These are phyloP conservation scores for Backusella luteola DNA, from an alignment of 192 early-diverging fungal species.

Conservation along the genomic window DNA sequence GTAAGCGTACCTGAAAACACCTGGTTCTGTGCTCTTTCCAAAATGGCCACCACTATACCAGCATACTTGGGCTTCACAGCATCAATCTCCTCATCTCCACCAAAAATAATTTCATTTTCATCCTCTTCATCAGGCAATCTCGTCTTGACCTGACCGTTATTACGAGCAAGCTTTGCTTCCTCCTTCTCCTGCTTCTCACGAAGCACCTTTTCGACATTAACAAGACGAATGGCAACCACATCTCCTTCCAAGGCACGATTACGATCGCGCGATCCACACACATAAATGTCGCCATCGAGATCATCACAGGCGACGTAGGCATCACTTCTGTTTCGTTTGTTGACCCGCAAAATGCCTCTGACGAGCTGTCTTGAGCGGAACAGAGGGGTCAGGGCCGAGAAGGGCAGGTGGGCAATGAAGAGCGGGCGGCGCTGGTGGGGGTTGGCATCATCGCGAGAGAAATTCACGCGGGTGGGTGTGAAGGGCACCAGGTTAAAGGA, in stretches of 20 bases:
- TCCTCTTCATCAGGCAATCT: constrained; percentile 55
- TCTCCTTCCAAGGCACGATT: constrained; percentile 88
- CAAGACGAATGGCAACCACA: constrained; percentile 70
- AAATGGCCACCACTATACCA: constrained; percentile 55
- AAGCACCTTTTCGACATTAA: constrained; percentile 66
- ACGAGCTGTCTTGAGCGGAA: constrained; percentile 53
- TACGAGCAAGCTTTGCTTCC: constrained; percentile 55
- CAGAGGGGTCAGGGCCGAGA: constrained; percentile 49
- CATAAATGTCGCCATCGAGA: constrained; percentile 74
- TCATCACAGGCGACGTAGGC: constrained; percentile 85
- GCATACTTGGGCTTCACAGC: constrained; percentile 55
- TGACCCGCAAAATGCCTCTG: constrained; percentile 81
- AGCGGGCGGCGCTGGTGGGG: constrained; percentile 51
- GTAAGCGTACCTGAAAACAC: constrained; percentile 54
- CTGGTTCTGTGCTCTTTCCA: constrained; percentile 56
- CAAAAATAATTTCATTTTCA: constrained; percentile 49
- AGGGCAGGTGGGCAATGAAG: constrained; percentile 56
- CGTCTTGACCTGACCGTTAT: constrained; percentile 41
- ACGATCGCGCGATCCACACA: constrained; percentile 69
- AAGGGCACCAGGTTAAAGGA: constrained; percentile 42
- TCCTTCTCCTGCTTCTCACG: constrained; percentile 54
- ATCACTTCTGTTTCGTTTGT: constrained; percentile 80
- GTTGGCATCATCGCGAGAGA: constrained; percentile 44
- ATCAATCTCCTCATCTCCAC: constrained; percentile 53
- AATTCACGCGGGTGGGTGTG: constrained; percentile 47